Evolutionary conservation across 1,284 basidiomycete genomes (phyloP), one percentile per base, ranked within the genome.

Genomic region (Phellopilus nigrolimitatus): DNA sequence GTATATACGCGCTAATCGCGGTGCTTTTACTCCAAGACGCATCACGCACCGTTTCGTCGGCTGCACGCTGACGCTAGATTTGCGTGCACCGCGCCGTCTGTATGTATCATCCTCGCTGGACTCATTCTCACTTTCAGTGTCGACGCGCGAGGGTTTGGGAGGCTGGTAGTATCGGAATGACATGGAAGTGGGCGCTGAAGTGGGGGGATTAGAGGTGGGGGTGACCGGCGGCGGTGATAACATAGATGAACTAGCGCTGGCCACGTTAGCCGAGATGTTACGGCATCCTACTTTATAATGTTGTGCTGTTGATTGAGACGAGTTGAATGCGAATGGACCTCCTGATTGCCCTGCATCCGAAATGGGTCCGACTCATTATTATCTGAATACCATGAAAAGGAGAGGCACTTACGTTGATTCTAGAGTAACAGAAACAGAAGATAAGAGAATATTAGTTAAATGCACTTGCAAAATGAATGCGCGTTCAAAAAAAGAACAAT

Each of bases 81-180:
- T 40, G 36, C 52, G 52, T 3, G 4, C 12, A 19, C 19, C 41
- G 33, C 22, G 28, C 31, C 42, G 42, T 15, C 25, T 44, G 22
- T 31, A 13, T 21, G 40, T 30, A 24, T 51, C 53, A 10, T 47
- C 48, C 17, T 50, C 49, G 15, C 53, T 55, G 13, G 53, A 51
- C 4, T 50, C 48, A 39, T 51, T 37, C 19, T 55, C 49, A 27
- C 43, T 47, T 15, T 55, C 52, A 3, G 52, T 34, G 6, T 54
- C 47, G 17, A 30, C 31, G 27, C 40, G 53, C 12, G 51, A 40
- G 21, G 43, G 34, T 22, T 55, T 55, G 21, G 53, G 53, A 12
- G 53, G 53, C 22, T 55, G 53, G 44, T 55, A 55, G 48, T 55
- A 55, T n/a, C 53, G 48, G 44, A 55, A 55, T 10, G 53, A 51